Evolutionary conservation across 495 filamentous ascomycete species (phyloP).

Genomic region (Saxispiralis lemnorum): DNA sequence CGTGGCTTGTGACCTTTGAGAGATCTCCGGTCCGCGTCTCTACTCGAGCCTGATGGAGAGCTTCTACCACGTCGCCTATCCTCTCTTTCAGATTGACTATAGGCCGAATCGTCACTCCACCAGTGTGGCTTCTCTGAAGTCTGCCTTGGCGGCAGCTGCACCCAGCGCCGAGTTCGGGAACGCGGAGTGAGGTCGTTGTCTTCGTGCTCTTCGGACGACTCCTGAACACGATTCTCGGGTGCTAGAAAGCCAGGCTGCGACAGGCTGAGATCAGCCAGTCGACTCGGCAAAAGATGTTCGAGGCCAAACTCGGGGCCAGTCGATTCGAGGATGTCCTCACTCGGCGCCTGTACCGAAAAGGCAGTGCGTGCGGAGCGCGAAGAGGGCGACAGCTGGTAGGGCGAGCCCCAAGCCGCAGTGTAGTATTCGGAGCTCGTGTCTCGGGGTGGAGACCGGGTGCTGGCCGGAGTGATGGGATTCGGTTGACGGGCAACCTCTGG

Average conservation of each 20-base stretch:
- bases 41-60: not conserved
- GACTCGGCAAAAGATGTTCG: constrained; percentile 23
- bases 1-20: constrained; percentile 16
- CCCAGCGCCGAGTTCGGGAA: constrained; percentile 18
- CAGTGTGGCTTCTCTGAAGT: constrained; percentile 13
- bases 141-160: constrained; percentile 18
- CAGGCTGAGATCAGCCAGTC: constrained; percentile 8
- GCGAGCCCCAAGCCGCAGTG: constrained; percentile 27
- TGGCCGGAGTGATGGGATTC: constrained; percentile 10
- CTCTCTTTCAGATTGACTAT: constrained; percentile 9
- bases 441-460: constrained; percentile 1
- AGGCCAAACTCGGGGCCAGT: constrained; percentile 22
- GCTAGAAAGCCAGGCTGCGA: not conserved
- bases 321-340: constrained; percentile 22
- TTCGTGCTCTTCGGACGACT: constrained; percentile 1
- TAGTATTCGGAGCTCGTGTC: constrained; percentile 22
- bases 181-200: constrained; percentile 8
- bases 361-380: constrained; percentile 16
- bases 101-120: constrained; percentile 19
- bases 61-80: not conserved
- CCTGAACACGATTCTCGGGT: not conserved
- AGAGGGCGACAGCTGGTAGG: constrained; percentile 20
- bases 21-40: not conserved
- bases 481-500: constrained; percentile 5
- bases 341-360: constrained; percentile 12